phyloP scores from a whole-genome alignment of 208 protist species.

The Hexamita inflata region DNA sequence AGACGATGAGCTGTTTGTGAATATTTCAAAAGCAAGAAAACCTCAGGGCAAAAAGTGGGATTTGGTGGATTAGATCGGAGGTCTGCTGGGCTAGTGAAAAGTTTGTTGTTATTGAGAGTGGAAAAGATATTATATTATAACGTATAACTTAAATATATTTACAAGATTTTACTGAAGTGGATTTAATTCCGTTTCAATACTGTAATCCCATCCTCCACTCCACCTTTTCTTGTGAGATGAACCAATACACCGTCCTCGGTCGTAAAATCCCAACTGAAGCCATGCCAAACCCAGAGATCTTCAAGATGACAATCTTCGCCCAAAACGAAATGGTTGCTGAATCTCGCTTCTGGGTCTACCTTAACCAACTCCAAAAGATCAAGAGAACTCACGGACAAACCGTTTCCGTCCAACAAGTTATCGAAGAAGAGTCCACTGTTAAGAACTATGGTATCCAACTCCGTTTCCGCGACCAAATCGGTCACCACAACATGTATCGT shows the following conservation, averaged over 20 bases:
- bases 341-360: constrained; percentile 96
- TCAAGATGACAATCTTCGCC: constrained; percentile 93
- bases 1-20: too few species aligned
- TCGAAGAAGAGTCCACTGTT: constrained; percentile 69
- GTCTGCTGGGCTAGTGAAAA: too few species aligned
- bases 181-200: too few species aligned
- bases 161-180: too few species aligned
- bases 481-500: constrained; percentile 97
- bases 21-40: too few species aligned
- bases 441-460: constrained; percentile 97
- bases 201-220: too few species aligned
- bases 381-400: constrained; percentile 91
- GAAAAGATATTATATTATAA: too few species aligned
- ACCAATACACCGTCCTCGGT: constrained; percentile 77
- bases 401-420: constrained; percentile 46
- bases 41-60: too few species aligned
- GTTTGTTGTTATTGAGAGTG: too few species aligned
- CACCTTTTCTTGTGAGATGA: too few species aligned
- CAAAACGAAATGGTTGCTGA: constrained; percentile 87
- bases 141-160: too few species aligned
- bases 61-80: too few species aligned
- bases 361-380: constrained; percentile 83
- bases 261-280: constrained; percentile 70
- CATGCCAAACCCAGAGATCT: constrained; percentile 73
- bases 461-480: constrained; percentile 87